phyloP scores from a whole-genome alignment of 306 rosid species.

The Ammopiptanthus mongolicus region DNA sequence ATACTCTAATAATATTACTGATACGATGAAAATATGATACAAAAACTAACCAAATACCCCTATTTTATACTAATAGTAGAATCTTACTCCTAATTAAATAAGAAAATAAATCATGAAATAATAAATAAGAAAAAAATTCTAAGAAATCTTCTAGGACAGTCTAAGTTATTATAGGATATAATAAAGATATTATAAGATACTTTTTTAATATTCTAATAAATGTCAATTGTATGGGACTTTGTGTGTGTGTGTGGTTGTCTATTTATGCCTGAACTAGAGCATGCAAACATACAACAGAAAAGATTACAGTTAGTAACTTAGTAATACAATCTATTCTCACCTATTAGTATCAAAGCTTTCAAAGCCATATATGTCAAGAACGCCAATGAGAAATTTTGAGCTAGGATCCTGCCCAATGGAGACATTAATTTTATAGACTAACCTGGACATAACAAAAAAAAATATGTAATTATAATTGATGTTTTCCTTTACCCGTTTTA shows the following conservation, averaged over 20 bases:
- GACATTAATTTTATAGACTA: constrained; percentile 77
- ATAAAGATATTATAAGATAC: too few relatives aligned
- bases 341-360: constrained; percentile 82
- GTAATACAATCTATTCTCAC: constrained; percentile 31
- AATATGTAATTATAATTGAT: constrained; percentile 10
- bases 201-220: too few relatives aligned
- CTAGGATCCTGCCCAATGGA: constrained; percentile 83
- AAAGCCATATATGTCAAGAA: constrained; percentile 94
- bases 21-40: too few relatives aligned
- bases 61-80: too few relatives aligned
- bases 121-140: too few relatives aligned
- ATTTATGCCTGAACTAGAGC: background rate
- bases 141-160: too few relatives aligned
- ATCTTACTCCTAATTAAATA: too few relatives aligned
- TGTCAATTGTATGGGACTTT: constrained; percentile 4
- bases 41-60: too few relatives aligned
- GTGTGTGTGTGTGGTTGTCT: background rate
- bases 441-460: constrained; percentile 53
- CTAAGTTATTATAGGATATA: too few relatives aligned
- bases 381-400: constrained; percentile 75
- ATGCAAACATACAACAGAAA: constrained; percentile 20
- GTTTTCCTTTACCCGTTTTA: constrained; percentile 1
- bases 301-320: background rate
- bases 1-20: too few relatives aligned
- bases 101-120: too few relatives aligned